Evolutionary conservation across 2,329 filamentous ascomycete species (phyloP), one percentile per base, ranked within the genome.

Genomic region (Penicillium italicum): DNA sequence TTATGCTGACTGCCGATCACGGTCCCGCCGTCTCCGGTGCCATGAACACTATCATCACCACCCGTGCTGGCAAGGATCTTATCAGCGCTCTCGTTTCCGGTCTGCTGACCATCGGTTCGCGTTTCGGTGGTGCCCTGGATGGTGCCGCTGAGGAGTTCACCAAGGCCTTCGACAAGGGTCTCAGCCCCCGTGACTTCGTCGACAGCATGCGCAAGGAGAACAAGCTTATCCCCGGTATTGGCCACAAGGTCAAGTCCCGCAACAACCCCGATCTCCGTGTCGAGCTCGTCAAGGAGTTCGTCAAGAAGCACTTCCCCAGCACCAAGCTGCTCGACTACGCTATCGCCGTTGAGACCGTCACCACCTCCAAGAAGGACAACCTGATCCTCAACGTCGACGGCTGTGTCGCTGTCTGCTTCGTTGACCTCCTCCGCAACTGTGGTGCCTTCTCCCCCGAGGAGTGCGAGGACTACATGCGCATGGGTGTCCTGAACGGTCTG

Each of bases 21-120:
- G 94, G 94, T 79, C 94, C 94, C 52, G 94, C 94, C 69, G 94
- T 99, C 69, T 99, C 94, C 69, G 94, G 94, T 85, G 94, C 94
- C 77, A 99, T 99, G 94, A 99, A 99, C 88, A 99, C 94, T 76
- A 99, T 99, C 77, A 97, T 99, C 76, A 99, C 94, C 62, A 99
- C 94, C 58, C 90, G 94, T 89, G 94, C 94, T 62, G 94, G 94
- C 77, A 99, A 99, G 85, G 94, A 99, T 75, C 82, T 99, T 67
- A 97, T 99, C 82, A 92, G 87, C 70, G 89, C 94, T 45, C 85
- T 99, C 62, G 94, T 99, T 55, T 90, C 90, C 69, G 94, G 94
- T 91, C 89, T 99, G 52, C 82, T 99, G 74, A 99, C 94, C 69
- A 99, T 99, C 71, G 94, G 94, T 72, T 97, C 93, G 57, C 89